Percentiles rank a stretch among this genome's conserved stretches.
Conservation (phyloP, 371 early-diverging fungal genomes). For the Mortierella sp. region DNA sequence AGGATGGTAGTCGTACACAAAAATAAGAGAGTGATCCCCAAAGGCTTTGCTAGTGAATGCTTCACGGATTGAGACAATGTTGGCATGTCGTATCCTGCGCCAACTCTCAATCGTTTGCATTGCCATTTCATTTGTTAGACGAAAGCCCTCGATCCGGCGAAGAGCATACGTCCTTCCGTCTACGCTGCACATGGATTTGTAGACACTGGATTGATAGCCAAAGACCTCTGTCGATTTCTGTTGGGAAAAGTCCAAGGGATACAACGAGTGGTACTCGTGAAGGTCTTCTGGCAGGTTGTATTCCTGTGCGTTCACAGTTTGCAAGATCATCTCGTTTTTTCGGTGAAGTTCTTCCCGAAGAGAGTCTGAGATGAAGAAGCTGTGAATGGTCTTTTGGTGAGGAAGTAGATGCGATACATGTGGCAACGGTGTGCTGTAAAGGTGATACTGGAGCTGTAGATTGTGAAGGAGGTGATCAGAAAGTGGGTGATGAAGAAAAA, state of each 20-base stretch:
- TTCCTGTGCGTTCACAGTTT: conserved; percentile 67
- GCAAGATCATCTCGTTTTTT: conserved; percentile 75
- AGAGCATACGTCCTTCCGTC: conserved; percentile 89
- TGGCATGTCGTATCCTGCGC: conserved; percentile 85
- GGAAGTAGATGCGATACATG: conserved; percentile 76
- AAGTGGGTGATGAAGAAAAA: background rate
- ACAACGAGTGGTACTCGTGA: conserved; percentile 85
- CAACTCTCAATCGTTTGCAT: conserved; percentile 88
- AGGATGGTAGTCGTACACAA: conserved; percentile 94
- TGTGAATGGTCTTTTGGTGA: conserved; percentile 79
- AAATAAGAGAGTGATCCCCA: conserved; percentile 89
- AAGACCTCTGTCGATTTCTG: conserved; percentile 65
- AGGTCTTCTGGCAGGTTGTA: conserved; percentile 76
- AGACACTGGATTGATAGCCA: conserved; percentile 81
- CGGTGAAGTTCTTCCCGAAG: conserved; percentile 81
- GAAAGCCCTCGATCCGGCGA: conserved; percentile 84
- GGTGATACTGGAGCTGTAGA: conserved; percentile 77
- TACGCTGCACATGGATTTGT: conserved; percentile 83
- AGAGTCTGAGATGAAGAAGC: conserved; percentile 86
- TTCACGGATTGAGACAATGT: conserved; percentile 89
- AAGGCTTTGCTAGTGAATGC: conserved; percentile 96
- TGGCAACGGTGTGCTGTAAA: conserved; percentile 77
- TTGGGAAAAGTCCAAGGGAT: conserved; percentile 72
- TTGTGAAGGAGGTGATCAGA: background rate
- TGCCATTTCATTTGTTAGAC: conserved; percentile 80